These are phyloP conservation scores for Trichothecium sympodiale DNA, from an alignment of 2,329 filamentous ascomycete genomes.

Conservation along the genomic window DNA sequence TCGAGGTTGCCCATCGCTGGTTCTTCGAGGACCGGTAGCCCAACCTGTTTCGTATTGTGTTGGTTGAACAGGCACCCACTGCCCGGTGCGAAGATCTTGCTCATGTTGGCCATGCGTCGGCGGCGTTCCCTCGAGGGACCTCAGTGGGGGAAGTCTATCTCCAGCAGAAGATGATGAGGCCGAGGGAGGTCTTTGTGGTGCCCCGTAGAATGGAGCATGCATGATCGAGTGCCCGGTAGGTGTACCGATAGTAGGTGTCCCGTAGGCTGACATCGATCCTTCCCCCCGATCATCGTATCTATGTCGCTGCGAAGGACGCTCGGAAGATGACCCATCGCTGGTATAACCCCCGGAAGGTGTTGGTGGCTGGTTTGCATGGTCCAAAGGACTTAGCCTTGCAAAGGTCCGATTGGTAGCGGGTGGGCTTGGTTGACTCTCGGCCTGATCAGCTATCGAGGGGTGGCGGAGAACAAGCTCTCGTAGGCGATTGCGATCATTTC, in stretches of 20 bases:
- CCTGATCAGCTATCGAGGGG: slow-evolving; percentile 42
- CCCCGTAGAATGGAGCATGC: slow-evolving; percentile 23
- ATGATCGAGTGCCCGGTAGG: slow-evolving; percentile 29
- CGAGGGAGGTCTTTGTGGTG: slow-evolving; percentile 25
- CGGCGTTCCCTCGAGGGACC: slow-evolving; percentile 28
- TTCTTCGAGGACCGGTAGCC: slow-evolving; percentile 19
- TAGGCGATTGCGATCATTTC: slow-evolving; percentile 60
- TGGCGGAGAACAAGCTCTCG: slow-evolving; percentile 53
- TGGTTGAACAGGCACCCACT: slow-evolving; percentile 22
- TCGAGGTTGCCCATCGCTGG: slow-evolving; percentile 10
- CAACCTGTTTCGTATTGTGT: slow-evolving; percentile 22
- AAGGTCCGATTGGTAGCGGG: slow-evolving; percentile 23
- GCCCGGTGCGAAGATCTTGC: slow-evolving; percentile 22
- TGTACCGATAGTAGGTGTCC: slow-evolving; percentile 20
- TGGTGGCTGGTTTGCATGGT: slow-evolving; percentile 14
- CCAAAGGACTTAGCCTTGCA: slow-evolving; percentile 24
- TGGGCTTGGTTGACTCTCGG: slow-evolving; percentile 42
- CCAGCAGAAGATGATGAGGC: slow-evolving; percentile 20
- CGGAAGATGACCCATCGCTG: slow-evolving; percentile 30
- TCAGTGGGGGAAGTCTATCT: slow-evolving; percentile 36
- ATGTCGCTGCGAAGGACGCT: slow-evolving; percentile 34
- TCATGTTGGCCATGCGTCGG: slow-evolving; percentile 15
- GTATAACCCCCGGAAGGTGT: slow-evolving; percentile 21
- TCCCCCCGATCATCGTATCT: slow-evolving; percentile 37
- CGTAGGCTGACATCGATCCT: slow-evolving; percentile 27